Conservation (phyloP, 2,329 filamentous ascomycete species). For the Claviceps purpurea region DNA sequence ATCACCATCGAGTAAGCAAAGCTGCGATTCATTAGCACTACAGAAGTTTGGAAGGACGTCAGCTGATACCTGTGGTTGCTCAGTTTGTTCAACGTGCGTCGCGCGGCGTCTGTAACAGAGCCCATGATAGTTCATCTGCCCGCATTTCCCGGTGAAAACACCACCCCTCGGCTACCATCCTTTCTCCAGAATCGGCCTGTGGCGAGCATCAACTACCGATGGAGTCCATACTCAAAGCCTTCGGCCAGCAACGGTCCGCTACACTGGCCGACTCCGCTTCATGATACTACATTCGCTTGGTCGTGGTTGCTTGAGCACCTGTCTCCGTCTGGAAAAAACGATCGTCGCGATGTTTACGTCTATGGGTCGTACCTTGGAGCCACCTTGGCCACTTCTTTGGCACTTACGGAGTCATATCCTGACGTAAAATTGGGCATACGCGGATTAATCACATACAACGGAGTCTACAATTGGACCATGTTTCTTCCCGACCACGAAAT, state of each 20-base stretch:
- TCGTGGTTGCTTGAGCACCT: conserved; percentile 36
- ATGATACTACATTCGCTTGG: conserved; percentile 42
- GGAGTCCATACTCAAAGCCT: conserved; percentile 22
- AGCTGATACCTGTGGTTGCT: neutral
- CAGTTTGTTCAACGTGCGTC: conserved; percentile 31
- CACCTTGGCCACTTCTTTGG: conserved; percentile 40
- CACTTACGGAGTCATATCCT: conserved; percentile 39
- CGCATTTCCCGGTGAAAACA: conserved; percentile 24
- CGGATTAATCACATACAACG: conserved; percentile 43
- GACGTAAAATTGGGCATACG: conserved; percentile 32
- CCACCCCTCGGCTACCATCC: conserved; percentile 20
- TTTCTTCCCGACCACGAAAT: conserved; percentile 40
- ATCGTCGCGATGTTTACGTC: conserved; percentile 27
- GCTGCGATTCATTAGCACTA: conserved; percentile 9
- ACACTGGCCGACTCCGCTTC: conserved; percentile 42
- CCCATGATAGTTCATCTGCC: conserved; percentile 45
- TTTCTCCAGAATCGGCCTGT: conserved; percentile 32
- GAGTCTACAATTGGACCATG: conserved; percentile 51
- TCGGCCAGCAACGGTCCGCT: conserved; percentile 11
- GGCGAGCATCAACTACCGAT: conserved; percentile 47
- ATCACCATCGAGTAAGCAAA: conserved; percentile 34
- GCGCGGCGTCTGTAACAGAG: conserved; percentile 16
- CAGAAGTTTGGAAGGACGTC: neutral
- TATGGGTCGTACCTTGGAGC: conserved; percentile 47
- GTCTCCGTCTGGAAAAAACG: conserved; percentile 16